Percentiles rank a stretch among this genome's conserved stretches.
Evolutionary conservation across 1,284 basidiomycete species (phyloP).

Genomic region (Tilletia setariae): DNA sequence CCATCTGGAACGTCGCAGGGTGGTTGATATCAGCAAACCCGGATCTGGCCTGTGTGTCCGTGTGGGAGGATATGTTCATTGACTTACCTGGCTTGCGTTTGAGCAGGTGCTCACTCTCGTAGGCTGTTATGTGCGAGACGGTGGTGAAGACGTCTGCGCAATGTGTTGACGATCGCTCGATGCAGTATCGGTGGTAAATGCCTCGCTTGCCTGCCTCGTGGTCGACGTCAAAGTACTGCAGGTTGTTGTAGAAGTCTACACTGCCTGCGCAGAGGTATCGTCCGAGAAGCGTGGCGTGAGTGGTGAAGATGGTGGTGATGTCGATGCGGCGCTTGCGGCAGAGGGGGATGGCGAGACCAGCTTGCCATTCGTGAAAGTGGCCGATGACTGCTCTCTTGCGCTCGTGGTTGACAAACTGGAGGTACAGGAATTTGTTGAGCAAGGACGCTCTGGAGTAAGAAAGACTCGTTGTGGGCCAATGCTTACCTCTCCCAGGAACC

Average conservation of each 20-base stretch:
- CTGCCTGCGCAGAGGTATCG: slow-evolving; percentile 95
- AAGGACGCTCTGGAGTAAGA: slow-evolving; percentile 26
- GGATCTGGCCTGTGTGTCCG: too few relatives aligned
- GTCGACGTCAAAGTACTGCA: slow-evolving; percentile 98
- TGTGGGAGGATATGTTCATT: too few relatives aligned
- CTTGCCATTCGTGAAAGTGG: slow-evolving; percentile 99
- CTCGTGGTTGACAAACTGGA: slow-evolving; percentile 74
- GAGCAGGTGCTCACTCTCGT: slow-evolving; percentile 89
- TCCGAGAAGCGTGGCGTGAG: slow-evolving; percentile 95
- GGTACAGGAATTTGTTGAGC: slow-evolving; percentile 21
- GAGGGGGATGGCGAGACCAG: slow-evolving; percentile 90
- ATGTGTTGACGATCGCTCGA: slow-evolving; percentile 88
- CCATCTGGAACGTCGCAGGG: slow-evolving; percentile 70
- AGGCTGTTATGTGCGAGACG: slow-evolving; percentile 87
- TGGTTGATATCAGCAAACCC: too few relatives aligned
- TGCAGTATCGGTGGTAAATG: slow-evolving; percentile 87
- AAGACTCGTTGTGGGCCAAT: slow-evolving; percentile 23
- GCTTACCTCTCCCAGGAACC: slow-evolving; percentile 93
- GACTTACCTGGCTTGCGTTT: slow-evolving; percentile 74
- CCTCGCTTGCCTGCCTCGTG: slow-evolving; percentile 98
- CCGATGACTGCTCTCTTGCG: slow-evolving; percentile 81
- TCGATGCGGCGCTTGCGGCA: slow-evolving; percentile 95
- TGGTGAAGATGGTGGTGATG: slow-evolving; percentile 90
- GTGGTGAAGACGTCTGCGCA: slow-evolving; percentile 98
- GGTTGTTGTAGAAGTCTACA: slow-evolving; percentile 98